These are phyloP conservation scores for Przewalskia tangutica DNA, from an alignment of 257 asterid species.

Conservation along the genomic window DNA sequence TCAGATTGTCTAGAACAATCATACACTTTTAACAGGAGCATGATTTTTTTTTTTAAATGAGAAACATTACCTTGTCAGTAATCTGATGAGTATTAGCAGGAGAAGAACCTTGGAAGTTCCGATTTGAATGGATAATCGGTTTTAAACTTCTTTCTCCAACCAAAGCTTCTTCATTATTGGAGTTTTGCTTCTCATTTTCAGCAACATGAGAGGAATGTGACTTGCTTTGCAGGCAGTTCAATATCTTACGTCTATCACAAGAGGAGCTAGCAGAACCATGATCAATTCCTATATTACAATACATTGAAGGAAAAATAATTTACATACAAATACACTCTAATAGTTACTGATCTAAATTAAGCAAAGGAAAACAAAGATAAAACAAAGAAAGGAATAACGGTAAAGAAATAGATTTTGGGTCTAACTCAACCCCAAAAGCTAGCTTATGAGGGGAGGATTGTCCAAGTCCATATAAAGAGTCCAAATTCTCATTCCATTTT, in stretches of 20 bases:
- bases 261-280: too few species aligned
- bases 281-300: too few species aligned
- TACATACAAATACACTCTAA: too few species aligned
- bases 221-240: neutral
- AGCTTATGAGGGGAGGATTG: too few species aligned
- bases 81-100: neutral
- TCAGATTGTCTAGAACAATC: neutral
- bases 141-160: neutral
- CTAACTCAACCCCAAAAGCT: too few species aligned
- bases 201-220: neutral
- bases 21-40: neutral
- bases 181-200: neutral
- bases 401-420: too few species aligned
- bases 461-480: too few species aligned
- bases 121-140: neutral
- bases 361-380: too few species aligned
- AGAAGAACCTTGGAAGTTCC: neutral
- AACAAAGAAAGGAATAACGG: too few species aligned
- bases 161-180: neutral
- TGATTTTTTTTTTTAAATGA: neutral
- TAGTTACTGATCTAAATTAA: too few species aligned
- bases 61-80: neutral
- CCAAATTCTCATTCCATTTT: too few species aligned
- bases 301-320: too few species aligned
- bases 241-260: neutral